These are phyloP conservation scores for Sordariomycetes sp. DNA, from an alignment of 2,329 filamentous ascomycete species.

Conservation along the genomic window DNA sequence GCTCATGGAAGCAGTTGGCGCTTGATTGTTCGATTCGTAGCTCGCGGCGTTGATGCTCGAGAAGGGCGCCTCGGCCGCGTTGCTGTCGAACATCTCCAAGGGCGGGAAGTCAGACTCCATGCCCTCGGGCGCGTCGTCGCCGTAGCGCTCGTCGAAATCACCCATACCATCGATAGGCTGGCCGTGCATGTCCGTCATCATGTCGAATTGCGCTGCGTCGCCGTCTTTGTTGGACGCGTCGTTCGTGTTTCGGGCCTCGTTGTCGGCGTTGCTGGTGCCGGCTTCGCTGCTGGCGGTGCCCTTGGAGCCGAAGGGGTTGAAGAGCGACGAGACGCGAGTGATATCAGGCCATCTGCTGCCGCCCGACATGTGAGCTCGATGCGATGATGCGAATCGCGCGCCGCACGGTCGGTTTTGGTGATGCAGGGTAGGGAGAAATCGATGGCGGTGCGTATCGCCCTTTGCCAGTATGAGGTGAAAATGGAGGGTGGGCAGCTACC, in stretches of 20 bases:
- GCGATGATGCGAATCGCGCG: too few relatives aligned
- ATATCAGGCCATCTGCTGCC: slow-evolving; percentile 23
- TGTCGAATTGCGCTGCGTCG: slow-evolving; percentile 1
- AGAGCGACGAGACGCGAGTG: slow-evolving; percentile 19
- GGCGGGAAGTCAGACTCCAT: slow-evolving; percentile 17
- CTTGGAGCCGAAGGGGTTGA: slow-evolving; percentile 17
- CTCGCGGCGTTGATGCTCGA: slow-evolving; percentile 12
- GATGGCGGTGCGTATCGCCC: too few relatives aligned
- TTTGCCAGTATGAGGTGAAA: too few relatives aligned
- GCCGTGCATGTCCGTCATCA: slow-evolving; percentile 13
- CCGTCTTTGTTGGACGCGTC: slow-evolving; percentile 7
- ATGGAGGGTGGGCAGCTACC: too few relatives aligned
- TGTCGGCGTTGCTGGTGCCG: too few relatives aligned
- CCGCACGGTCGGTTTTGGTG: too few relatives aligned
- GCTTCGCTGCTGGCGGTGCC: slow-evolving; percentile 7
- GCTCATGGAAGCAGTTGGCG: slow-evolving; percentile 19
- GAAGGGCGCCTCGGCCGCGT: slow-evolving; percentile 18
- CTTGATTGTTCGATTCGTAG: slow-evolving; percentile 9
- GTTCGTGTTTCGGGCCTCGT: not conserved
- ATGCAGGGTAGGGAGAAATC: too few relatives aligned
- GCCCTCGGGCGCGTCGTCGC: not conserved
- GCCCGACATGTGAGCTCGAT: too few relatives aligned
- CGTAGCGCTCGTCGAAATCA: slow-evolving; percentile 8
- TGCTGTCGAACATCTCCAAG: slow-evolving; percentile 29
- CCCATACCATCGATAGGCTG: slow-evolving; percentile 14